A percentile compares a stretch with the other conserved stretches of the same genome.
Conservation (phyloP, 257 asterid species). For the Nicotiana sylvestris region DNA sequence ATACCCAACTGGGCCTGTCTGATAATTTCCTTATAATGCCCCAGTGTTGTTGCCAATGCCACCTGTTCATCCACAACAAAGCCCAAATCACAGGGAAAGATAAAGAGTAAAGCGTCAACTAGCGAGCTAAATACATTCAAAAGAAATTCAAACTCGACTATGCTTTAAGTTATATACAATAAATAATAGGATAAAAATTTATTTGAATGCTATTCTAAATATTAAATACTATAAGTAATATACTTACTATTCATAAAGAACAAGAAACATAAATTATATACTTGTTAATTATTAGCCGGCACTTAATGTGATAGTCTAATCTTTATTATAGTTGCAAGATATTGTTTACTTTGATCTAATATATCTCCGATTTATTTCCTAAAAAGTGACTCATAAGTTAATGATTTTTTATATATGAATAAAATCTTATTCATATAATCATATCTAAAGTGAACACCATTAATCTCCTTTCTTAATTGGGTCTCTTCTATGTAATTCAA, state of each 20-base stretch:
- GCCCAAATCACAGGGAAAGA: background rate
- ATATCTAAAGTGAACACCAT: background rate
- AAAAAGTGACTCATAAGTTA: background rate
- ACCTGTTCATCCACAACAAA: constrained; percentile 20
- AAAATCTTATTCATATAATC: background rate
- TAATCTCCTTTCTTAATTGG: background rate
- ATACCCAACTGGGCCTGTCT: constrained; percentile 26
- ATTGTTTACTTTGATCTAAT: background rate
- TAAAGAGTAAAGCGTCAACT: background rate
- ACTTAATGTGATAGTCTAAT: too few relatives aligned
- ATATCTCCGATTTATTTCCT: background rate
- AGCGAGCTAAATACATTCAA: background rate
- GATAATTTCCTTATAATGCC: constrained; percentile 16
- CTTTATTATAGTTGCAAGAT: background rate
- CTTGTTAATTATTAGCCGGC: too few relatives aligned
- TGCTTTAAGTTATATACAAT: background rate
- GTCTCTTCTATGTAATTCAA: background rate
- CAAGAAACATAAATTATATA: too few relatives aligned
- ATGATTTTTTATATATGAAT: background rate
- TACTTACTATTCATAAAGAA: too few relatives aligned
- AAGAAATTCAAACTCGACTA: background rate
- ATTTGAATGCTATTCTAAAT: background rate
- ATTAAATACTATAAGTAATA: background rate
- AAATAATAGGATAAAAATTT: too few relatives aligned
- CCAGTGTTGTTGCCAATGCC: constrained; percentile 33